A percentile compares a stretch with the other conserved stretches of the same genome.
Evolutionary conservation across 2,329 filamentous ascomycete genomes (phyloP).

Genomic region (Exophiala dermatitidis): DNA sequence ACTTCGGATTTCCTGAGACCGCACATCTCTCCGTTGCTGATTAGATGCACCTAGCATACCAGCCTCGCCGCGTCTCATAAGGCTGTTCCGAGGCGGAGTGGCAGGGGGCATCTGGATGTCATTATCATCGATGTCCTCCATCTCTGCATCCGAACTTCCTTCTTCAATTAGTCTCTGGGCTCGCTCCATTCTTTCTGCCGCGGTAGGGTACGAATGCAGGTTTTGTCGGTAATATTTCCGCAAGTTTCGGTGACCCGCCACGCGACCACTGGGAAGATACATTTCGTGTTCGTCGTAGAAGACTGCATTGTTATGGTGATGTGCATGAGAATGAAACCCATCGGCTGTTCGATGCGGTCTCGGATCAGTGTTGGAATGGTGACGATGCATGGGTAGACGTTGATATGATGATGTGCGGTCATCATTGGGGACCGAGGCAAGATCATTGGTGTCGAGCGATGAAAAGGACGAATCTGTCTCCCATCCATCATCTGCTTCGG

Average conservation of each 20-base stretch:
- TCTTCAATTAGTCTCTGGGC: constrained; percentile 24
- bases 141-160: constrained; percentile 48
- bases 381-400: constrained; percentile 62
- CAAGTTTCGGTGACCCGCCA: constrained; percentile 81
- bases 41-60: constrained; percentile 72
- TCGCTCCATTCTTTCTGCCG: constrained; percentile 64
- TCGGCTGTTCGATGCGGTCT: constrained; percentile 67
- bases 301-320: constrained; percentile 66
- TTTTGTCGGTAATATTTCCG: constrained; percentile 91
- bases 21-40: constrained; percentile 63
- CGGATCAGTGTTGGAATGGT: constrained; percentile 65
- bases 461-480: constrained; percentile 91
- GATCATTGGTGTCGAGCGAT: constrained; percentile 73
- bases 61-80: constrained; percentile 64
- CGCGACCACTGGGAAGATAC: constrained; percentile 81
- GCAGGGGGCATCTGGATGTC: constrained; percentile 3
- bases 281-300: constrained; percentile 92
- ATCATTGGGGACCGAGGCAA: constrained; percentile 71
- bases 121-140: constrained; percentile 32
- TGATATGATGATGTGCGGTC: constrained; percentile 64
- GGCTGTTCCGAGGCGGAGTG: constrained; percentile 24
- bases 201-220: constrained; percentile 71
- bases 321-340: constrained; percentile 75
- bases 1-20: constrained; percentile 60
- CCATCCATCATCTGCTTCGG: constrained; percentile 70